Conservation (phyloP, 192 early-diverging fungal genomes). For the Radiomyces spectabilis region DNA sequence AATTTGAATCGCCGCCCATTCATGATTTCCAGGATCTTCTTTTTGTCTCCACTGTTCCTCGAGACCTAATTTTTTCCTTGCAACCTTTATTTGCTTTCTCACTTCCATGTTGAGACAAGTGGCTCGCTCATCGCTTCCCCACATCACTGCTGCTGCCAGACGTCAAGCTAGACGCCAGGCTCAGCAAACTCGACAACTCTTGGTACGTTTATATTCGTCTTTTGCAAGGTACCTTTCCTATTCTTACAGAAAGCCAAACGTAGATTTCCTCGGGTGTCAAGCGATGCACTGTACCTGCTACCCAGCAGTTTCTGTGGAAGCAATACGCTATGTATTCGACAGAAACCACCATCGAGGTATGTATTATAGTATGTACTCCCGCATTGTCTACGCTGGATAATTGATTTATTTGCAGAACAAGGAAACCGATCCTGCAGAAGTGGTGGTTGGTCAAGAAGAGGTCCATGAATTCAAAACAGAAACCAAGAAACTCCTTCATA, state of each 20-base stretch:
- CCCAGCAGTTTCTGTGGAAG: background rate
- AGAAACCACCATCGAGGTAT: too few relatives aligned
- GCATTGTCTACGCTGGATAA: background rate
- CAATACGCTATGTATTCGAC: background rate
- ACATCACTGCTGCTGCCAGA: background rate
- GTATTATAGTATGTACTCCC: too few relatives aligned
- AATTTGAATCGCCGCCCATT: too few relatives aligned
- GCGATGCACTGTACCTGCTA: background rate
- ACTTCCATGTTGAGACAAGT: background rate
- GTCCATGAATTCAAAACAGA: conserved; percentile 48
- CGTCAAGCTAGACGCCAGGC: background rate
- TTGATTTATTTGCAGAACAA: background rate
- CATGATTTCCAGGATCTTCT: too few relatives aligned
- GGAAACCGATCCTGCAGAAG: conserved; percentile 1
- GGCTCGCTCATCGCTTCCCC: background rate
- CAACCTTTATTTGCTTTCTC: background rate
- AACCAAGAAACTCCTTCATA: conserved; percentile 51
- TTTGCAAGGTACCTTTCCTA: background rate
- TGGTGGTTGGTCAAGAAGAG: conserved; percentile 20
- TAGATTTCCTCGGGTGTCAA: too few relatives aligned
- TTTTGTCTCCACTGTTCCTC: background rate
- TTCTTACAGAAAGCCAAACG: background rate
- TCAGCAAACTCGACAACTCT: background rate
- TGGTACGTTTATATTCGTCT: background rate
- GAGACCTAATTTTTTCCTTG: too few relatives aligned